Base-by-base conservation (phyloP, 495 filamentous ascomycete genomes). In the Bacidia rubella region DNA sequence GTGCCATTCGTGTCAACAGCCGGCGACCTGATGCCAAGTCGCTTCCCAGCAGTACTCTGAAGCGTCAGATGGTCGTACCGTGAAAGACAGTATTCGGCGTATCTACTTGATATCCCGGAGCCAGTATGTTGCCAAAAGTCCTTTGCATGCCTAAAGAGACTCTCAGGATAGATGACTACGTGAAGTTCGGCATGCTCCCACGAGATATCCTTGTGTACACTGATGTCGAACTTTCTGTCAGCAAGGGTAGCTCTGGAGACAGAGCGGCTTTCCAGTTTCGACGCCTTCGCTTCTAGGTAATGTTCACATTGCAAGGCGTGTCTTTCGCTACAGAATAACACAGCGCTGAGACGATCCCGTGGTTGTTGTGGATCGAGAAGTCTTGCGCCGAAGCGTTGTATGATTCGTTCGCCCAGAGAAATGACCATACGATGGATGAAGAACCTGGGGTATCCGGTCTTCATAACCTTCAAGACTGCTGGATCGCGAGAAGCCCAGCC, bases 41-140 rank as follows among this genome's bases (percentile, higher is more conserved):
- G 10, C 17, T 15, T 15, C 19, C 2, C 25, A 21, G 7, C 19
- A 15, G 25, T 5, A 17, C 11, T 46, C 35, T 11, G 3, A 68
- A 42, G 29, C 62, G 63, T 32, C 38, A n/a, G 3, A 66, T 38
- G 7, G 51, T 39, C 45, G 62, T n/a, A n/a, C 63, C 1, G 62
- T 17, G 27, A 63, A 42, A 21, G 63, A 56, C 19, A 76, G 27
- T 26, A 71, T 48, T 68, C 70, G 0, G 67, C 68, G 0, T 70
- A 43, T 10, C 73, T 46, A 12, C 63, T 61, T 5, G 61, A 61
- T 7, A 75, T 58, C 0, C 71, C 72, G 0, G 57, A 35, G 5
- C 74, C 74, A 7, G 62, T 56, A 38, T 66, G 60, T 42, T 59
- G 57, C 74, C 72, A 75, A 23, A 46, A 20, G 12, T 11, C 38